Evolutionary conservation across 2,329 filamentous ascomycete genomes (phyloP).

Genomic region (Penicillium sp.): DNA sequence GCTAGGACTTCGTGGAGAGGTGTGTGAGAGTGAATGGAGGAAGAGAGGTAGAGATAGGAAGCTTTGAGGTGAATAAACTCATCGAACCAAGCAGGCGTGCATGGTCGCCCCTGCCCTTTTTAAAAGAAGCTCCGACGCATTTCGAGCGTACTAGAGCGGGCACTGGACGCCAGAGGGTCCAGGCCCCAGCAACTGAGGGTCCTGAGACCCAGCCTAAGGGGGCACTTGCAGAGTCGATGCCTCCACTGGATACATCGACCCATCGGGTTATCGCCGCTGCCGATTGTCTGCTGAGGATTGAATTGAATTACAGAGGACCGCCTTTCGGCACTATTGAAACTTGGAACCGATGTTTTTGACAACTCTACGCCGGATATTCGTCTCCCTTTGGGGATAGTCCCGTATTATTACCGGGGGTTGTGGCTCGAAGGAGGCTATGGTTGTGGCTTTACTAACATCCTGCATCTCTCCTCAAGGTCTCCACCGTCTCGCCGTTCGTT

Average conservation of each 20-base stretch:
- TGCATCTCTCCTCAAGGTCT: too few relatives aligned
- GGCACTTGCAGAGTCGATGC: slow-evolving; percentile 1
- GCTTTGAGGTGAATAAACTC: not conserved
- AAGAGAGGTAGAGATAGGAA: not conserved
- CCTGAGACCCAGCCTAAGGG: not conserved
- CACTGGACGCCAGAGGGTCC: too few relatives aligned
- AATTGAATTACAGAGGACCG: too few relatives aligned
- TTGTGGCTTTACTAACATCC: too few relatives aligned
- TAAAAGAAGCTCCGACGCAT: not conserved
- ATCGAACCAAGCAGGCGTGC: not conserved
- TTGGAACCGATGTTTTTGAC: too few relatives aligned
- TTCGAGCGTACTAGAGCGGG: not conserved
- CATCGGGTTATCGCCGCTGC: not conserved
- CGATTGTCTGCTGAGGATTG: too few relatives aligned
- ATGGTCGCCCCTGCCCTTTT: slow-evolving; percentile 1
- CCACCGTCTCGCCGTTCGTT: too few relatives aligned
- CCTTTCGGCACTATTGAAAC: too few relatives aligned
- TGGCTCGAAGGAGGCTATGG: too few relatives aligned
- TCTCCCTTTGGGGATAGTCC: too few relatives aligned
- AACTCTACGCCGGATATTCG: too few relatives aligned
- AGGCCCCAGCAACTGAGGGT: not conserved
- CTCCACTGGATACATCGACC: slow-evolving; percentile 2
- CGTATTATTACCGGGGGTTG: too few relatives aligned
- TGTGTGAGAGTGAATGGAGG: slow-evolving; percentile 6
- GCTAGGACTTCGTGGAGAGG: not conserved